These are phyloP conservation scores for Agrostemma githago DNA, from an alignment of 148 eudicot genomes.

Conservation along the genomic window DNA sequence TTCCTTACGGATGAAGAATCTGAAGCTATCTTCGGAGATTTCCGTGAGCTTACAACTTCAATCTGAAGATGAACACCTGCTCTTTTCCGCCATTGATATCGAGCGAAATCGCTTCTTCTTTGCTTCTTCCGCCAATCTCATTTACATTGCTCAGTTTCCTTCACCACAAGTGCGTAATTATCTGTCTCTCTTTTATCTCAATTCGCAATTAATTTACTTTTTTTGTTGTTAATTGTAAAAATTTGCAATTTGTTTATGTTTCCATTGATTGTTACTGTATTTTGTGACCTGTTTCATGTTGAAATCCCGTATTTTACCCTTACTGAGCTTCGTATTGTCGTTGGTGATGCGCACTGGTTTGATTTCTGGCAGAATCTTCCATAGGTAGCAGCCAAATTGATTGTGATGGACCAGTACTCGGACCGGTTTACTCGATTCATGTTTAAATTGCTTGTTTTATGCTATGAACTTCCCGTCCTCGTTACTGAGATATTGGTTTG, in stretches of 20 bases:
- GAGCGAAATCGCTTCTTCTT: constrained; percentile 87
- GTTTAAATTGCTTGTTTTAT: not conserved
- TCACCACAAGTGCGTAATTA: constrained; percentile 41
- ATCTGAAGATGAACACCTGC: constrained; percentile 43
- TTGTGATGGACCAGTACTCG: not conserved
- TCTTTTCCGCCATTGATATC: constrained; percentile 69
- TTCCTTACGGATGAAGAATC: constrained; percentile 49
- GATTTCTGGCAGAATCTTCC: not conserved
- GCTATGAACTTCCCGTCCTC: not conserved
- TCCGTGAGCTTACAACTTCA: constrained; percentile 51
- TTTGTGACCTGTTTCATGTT: not conserved
- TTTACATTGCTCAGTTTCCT: constrained; percentile 55
- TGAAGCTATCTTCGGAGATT: constrained; percentile 63
- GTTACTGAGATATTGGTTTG: not conserved
- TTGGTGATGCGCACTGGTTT: not conserved
- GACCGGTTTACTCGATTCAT: not conserved
- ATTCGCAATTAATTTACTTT: not conserved
- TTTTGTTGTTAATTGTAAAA: not conserved
- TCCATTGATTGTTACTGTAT: not conserved
- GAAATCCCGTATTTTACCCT: not conserved
- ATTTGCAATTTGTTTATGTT: not conserved
- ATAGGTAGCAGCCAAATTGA: not conserved
- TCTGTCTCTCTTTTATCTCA: not conserved
- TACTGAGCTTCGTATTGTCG: not conserved
- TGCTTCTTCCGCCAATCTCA: constrained; percentile 58